Evolutionary conservation across 176 grass and related monocot genomes (phyloP).

Genomic region (Eleusine indica): DNA sequence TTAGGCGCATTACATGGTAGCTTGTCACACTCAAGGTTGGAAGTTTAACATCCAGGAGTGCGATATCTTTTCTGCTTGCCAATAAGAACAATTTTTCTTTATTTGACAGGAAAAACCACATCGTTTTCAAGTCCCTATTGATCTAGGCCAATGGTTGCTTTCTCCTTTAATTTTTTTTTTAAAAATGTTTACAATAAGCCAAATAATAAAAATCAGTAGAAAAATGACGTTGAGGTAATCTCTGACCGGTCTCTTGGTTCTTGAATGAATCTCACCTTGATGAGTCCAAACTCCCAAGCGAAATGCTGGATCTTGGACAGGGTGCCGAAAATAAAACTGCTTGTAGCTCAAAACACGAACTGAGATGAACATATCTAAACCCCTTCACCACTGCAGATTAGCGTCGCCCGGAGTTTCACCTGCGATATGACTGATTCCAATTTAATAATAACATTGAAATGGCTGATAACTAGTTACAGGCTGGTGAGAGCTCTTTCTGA

Average conservation of each 20-base stretch:
- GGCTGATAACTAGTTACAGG: conserved; percentile 20
- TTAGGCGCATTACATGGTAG: conserved; percentile 17
- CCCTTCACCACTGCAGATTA: not conserved
- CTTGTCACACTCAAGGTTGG: not conserved
- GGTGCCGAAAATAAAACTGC: conserved; percentile 24
- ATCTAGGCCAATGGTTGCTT: not conserved
- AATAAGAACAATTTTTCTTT: conserved; percentile 23
- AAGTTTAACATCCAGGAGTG: conserved; percentile 4
- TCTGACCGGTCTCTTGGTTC: not conserved
- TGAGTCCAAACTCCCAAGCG: conserved; percentile 33
- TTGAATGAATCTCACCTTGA: conserved; percentile 37
- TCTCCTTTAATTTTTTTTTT: not conserved
- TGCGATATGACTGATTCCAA: too few species aligned
- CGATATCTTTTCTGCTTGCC: not conserved
- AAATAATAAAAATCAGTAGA: not conserved
- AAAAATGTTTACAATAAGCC: not conserved
- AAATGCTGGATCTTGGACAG: conserved; percentile 43
- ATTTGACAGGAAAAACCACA: not conserved
- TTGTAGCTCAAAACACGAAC: conserved; percentile 3
- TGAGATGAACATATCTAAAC: not conserved
- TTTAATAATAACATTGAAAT: not conserved
- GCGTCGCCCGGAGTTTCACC: not conserved
- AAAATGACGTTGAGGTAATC: not conserved
- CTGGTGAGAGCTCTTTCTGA: conserved; percentile 11
- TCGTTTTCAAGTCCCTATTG: not conserved